These are phyloP conservation scores for Aaosphaeria arxii DNA, from an alignment of 2,329 filamentous ascomycete genomes.

Conservation along the genomic window DNA sequence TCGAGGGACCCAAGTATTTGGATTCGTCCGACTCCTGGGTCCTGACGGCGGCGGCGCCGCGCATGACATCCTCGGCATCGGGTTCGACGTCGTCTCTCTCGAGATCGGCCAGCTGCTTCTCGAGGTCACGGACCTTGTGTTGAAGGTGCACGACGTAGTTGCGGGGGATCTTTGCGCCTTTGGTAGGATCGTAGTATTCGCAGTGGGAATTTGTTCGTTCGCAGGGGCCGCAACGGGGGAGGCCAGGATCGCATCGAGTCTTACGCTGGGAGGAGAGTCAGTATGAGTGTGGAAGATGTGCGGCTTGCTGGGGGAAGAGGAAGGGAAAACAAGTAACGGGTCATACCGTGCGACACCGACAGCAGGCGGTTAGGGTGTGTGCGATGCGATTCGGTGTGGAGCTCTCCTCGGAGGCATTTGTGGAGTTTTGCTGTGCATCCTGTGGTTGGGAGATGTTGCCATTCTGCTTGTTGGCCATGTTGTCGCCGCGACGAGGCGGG, in stretches of 20 bases:
- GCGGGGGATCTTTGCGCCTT: slow-evolving; percentile 80
- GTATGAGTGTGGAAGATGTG: not conserved
- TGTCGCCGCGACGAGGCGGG: not conserved
- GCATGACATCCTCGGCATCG: slow-evolving; percentile 79
- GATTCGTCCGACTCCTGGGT: slow-evolving; percentile 84
- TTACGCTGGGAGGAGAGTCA: slow-evolving; percentile 64
- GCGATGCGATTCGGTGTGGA: slow-evolving; percentile 59
- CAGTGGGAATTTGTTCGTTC: slow-evolving; percentile 87
- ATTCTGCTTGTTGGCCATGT: slow-evolving; percentile 11
- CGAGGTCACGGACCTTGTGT: slow-evolving; percentile 77
- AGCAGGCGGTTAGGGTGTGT: slow-evolving; percentile 77
- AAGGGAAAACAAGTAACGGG: not conserved
- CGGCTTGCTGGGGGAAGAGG: not conserved
- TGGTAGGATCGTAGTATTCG: slow-evolving; percentile 91
- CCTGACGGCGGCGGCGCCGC: slow-evolving; percentile 79
- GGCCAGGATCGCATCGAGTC: slow-evolving; percentile 88
- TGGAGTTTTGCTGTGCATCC: slow-evolving; percentile 20
- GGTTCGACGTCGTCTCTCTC: slow-evolving; percentile 70
- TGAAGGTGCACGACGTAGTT: slow-evolving; percentile 92
- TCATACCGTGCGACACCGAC: slow-evolving; percentile 72
- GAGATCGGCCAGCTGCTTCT: slow-evolving; percentile 75
- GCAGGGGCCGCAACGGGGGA: slow-evolving; percentile 89
- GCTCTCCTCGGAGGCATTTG: slow-evolving; percentile 11
- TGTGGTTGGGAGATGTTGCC: slow-evolving; percentile 15
- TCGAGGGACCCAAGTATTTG: slow-evolving; percentile 88